A percentile compares a stretch with the other conserved stretches of the same genome.
Evolutionary conservation across 2,329 filamentous ascomycete genomes (phyloP).

Genomic region (Venturiaceae sp.): DNA sequence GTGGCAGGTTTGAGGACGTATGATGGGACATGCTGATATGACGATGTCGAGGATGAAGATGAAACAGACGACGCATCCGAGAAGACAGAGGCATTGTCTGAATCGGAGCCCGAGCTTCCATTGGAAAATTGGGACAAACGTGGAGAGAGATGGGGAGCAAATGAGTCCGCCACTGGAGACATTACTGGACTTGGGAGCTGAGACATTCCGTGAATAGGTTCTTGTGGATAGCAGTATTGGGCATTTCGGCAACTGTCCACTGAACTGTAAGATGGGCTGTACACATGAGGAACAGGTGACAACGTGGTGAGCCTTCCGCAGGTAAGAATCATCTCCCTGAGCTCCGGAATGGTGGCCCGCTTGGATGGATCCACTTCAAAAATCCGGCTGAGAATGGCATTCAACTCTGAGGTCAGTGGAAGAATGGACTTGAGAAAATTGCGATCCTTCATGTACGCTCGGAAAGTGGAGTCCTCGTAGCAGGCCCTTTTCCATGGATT

Average conservation of each 20-base stretch:
- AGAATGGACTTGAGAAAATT: conserved; percentile 89
- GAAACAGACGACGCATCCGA: conserved; percentile 14
- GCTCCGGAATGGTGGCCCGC: conserved; percentile 71
- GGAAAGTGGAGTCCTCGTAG: conserved; percentile 87
- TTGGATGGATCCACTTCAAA: conserved; percentile 79
- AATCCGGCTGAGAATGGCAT: conserved; percentile 75
- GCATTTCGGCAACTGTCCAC: conserved; percentile 1
- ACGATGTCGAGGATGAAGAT: conserved; percentile 7
- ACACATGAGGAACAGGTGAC: neutral
- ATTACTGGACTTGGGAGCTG: conserved; percentile 18
- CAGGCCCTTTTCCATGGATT: conserved; percentile 99
- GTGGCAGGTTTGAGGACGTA: neutral
- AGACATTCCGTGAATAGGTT: conserved; percentile 13
- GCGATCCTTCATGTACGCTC: conserved; percentile 74
- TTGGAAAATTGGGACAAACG: conserved; percentile 8
- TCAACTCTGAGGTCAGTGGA: conserved; percentile 80
- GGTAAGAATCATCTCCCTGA: conserved; percentile 64
- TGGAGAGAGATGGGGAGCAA: conserved; percentile 19
- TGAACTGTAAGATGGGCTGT: conserved; percentile 1
- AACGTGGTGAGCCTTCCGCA: conserved; percentile 62
- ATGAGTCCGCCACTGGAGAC: conserved; percentile 15
- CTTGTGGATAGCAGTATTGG: neutral
- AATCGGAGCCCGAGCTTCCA: conserved; percentile 27
- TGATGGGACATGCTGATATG: neutral
- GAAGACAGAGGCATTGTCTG: conserved; percentile 29